Base-by-base conservation (phyloP, 202 grass and related monocot species). In the Setaria italica region DNA sequence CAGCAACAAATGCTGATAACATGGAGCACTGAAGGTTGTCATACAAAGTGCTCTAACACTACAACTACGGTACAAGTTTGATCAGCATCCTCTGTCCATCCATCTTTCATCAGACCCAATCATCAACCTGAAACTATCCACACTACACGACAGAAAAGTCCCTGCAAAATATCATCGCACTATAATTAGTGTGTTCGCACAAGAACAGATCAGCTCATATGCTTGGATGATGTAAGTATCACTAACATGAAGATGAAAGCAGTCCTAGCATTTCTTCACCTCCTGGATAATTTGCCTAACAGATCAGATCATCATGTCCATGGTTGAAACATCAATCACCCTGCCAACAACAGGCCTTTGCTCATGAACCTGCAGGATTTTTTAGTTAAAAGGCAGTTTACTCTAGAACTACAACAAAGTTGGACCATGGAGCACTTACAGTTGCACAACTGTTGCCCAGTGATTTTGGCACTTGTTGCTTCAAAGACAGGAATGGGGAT, bases 261-360 rank as follows among this genome's bases (percentile, higher is more conserved):
- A 42, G 33, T 5, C 3, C 14, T 58, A 74, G 20, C 14, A 80
- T 58, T 50, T 73, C 70, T 84, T 75, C 67, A 80, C 76, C 76
- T 92, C 73, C 87, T 84, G 65, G 62, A 77, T 16, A 64, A 49
- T 41, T 64, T 70, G 21, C 30, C 48, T 51, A 71, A 20, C 42
- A 66, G 19, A 83, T 86, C 82, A 90, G 88, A 90, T 80, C 80
- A 89, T 86, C 91, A 88, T 93, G 82, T 90, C 82, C 91, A 90
- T 66, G 25, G 85, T 71, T 76, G 88, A 80, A 67, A 93, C 25
- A 32, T 93, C 91, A 72, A 93, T 85, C 80, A 82, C 79, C 91
- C 85, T 90, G 49, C 88, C 91, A 84, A 90, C 88, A 88, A 93
- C 91, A 86, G 85, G 86, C 83, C 91, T 81, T 77, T 93, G 91